Base-by-base conservation (phyloP, 2,329 filamentous ascomycete genomes). In the Cercospora sp. region DNA sequence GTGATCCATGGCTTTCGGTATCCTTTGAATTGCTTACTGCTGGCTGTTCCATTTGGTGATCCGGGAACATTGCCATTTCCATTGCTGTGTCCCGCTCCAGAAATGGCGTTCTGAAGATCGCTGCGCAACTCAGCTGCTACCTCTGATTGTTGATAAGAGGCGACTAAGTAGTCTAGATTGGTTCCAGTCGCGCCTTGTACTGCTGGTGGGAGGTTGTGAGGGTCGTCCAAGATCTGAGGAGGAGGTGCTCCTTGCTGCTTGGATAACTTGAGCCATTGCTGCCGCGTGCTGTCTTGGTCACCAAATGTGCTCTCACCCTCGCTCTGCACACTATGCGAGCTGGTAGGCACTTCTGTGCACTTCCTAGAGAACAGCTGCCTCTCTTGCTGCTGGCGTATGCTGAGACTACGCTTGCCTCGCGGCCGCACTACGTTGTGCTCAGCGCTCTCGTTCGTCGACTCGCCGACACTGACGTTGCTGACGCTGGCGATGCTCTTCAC, bases 401-500 rank as follows among this genome's bases (percentile, higher is more conserved):
- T 98, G 65, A 94, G 88, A 64, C 89, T 89, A 28, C 93, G 89
- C 75, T 89, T 91, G 71, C 82, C 84, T 76, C 87, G 90, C 0
- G 90, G 91, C 62, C 91, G 86, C 5, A 87, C 82, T 28, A 87
- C 84, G 53, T 67, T 63, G 5, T 73, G 73, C 16, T 61, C 70
- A 23, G 48, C 70, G 0, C 88, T 86, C 23, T 55, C 48, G 6
- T 13, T 30, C 23, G 82, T 82, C 33, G 91, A 90, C 26, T 74
- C 74, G 59, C 74, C 75, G 3, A 89, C 85, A 78, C 91, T 96
- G 36, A 85, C 86, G 36, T 90, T 92, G 65, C 92, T 94, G 40
- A 91, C 85, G 78, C 94, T 97, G 1, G 92, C 90, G 71, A 97
- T 90, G 0, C 94, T 97, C 80, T 97, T 97, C 72, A 97, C 89